Evolutionary conservation across 805 yeast genomes (phyloP).

Genomic region (Wickerhamiella domercqiae): DNA sequence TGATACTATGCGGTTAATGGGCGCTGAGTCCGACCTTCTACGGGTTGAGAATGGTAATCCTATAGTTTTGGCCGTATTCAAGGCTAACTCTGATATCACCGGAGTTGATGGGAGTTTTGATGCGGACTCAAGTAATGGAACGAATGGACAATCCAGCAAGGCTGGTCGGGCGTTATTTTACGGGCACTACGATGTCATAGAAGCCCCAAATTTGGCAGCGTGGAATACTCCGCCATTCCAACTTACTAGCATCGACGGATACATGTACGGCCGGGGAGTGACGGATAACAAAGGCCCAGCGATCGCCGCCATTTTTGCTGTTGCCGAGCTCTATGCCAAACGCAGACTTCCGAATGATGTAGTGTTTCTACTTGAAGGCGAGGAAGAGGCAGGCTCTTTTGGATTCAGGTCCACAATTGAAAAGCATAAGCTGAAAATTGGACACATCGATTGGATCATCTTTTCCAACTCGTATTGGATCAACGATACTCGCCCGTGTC

Average conservation of each 20-base stretch:
- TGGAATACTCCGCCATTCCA: slow-evolving; percentile 76
- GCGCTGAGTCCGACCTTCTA: slow-evolving; percentile 47
- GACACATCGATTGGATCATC: slow-evolving; percentile 74
- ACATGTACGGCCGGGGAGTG: slow-evolving; percentile 79
- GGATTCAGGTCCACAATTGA: slow-evolving; percentile 64
- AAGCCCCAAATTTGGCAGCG: slow-evolving; percentile 37
- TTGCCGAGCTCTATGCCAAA: slow-evolving; percentile 47
- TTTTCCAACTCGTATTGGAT: slow-evolving; percentile 90
- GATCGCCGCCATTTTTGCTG: slow-evolving; percentile 74
- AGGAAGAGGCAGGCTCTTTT: slow-evolving; percentile 83
- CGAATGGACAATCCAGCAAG: slow-evolving; percentile 3
- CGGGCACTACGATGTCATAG: slow-evolving; percentile 93
- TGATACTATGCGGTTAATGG: slow-evolving; percentile 46
- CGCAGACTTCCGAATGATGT: slow-evolving; percentile 51
- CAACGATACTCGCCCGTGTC: slow-evolving; percentile 74
- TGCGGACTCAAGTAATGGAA: too few species aligned
- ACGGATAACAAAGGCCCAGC: slow-evolving; percentile 93
- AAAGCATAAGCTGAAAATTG: slow-evolving; percentile 34
- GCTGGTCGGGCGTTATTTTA: slow-evolving; percentile 66
- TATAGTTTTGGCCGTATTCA: slow-evolving; percentile 60
- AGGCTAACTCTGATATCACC: slow-evolving; percentile 21
- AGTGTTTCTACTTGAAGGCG: slow-evolving; percentile 80
- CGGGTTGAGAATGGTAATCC: slow-evolving; percentile 76
- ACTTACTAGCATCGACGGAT: slow-evolving; percentile 67
- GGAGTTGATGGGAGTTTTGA: too few species aligned